Evolutionary conservation across 2,329 filamentous ascomycete genomes (phyloP).

Genomic region (Colletotrichum sp.): DNA sequence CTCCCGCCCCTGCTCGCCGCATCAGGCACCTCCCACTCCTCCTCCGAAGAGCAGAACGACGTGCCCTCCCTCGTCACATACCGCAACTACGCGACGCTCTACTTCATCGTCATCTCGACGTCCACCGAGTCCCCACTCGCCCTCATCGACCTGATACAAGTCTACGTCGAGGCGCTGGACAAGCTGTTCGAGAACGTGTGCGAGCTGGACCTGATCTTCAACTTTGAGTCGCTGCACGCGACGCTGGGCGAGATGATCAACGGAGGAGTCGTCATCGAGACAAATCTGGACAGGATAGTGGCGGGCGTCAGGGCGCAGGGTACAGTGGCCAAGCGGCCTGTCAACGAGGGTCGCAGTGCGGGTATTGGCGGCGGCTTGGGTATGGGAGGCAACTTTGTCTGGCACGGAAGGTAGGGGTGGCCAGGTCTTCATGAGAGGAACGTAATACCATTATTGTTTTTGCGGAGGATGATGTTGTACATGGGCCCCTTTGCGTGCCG

Average conservation of each 20-base stretch:
- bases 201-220: conserved; percentile 98
- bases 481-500: conserved; percentile 19
- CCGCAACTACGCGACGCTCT: conserved; percentile 96
- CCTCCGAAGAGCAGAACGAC: conserved; percentile 77
- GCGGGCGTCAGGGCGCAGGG: conserved; percentile 81
- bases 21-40: conserved; percentile 68
- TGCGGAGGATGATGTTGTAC: conserved; percentile 30
- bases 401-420: conserved; percentile 44
- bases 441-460: conserved; percentile 8
- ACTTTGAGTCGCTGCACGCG: conserved; percentile 95
- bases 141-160: conserved; percentile 94
- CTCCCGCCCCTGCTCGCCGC: conserved; percentile 69
- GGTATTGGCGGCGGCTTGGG: conserved; percentile 55
- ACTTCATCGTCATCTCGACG: conserved; percentile 98
- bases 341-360: conserved; percentile 67
- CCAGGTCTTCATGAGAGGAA: not conserved
- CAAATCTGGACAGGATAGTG: conserved; percentile 86
- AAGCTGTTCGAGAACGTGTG: conserved; percentile 98
- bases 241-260: conserved; percentile 93
- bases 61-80: conserved; percentile 96
- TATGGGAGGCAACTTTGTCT: conserved; percentile 65
- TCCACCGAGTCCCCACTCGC: conserved; percentile 95
- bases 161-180: conserved; percentile 96
- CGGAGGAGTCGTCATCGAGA: conserved; percentile 93
- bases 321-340: conserved; percentile 77